Evolutionary conservation across 306 rosid species (phyloP).

Genomic region (Lathyrus tuberosus): DNA sequence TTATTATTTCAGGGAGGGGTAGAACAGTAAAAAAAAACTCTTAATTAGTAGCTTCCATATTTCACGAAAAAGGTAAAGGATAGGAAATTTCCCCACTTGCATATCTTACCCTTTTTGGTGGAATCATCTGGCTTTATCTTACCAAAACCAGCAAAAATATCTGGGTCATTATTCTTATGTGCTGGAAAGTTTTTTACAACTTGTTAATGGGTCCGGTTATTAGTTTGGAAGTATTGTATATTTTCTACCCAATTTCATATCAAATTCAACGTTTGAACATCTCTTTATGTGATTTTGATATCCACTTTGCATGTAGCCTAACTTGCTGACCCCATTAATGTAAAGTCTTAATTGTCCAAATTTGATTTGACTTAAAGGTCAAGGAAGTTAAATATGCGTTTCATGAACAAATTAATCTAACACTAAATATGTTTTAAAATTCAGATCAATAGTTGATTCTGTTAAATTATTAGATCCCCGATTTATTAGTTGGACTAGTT

Average conservation of each 20-base stretch:
- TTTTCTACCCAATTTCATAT: slow-evolving; percentile 3
- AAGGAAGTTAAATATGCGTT: slow-evolving; percentile 17
- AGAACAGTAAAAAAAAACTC: too few species aligned
- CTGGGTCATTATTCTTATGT: slow-evolving; percentile 21
- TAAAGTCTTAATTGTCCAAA: not conserved
- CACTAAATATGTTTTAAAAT: too few species aligned
- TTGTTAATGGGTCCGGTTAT: slow-evolving; percentile 32
- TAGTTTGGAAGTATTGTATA: slow-evolving; percentile 3
- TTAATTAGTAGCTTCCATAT: not conserved
- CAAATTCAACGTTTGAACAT: slow-evolving; percentile 1
- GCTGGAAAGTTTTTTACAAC: slow-evolving; percentile 47
- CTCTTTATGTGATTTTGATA: not conserved
- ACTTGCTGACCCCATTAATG: slow-evolving; percentile 28
- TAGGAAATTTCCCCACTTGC: slow-evolving; percentile 41
- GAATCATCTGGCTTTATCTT: slow-evolving; percentile 45
- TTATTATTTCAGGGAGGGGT: too few species aligned
- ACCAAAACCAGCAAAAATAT: slow-evolving; percentile 13
- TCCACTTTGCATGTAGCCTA: not conserved
- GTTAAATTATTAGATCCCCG: too few species aligned
- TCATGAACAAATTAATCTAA: slow-evolving; percentile 1
- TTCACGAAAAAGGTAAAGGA: slow-evolving; percentile 16
- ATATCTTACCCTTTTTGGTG: slow-evolving; percentile 32
- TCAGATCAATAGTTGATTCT: too few species aligned
- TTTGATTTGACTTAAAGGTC: slow-evolving; percentile 26
- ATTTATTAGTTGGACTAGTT: too few species aligned